A percentile compares a stretch with the other conserved stretches of the same genome.
phyloP scores from a whole-genome alignment of 495 filamentous ascomycete genomes.

The Podospora pseudoanserina region DNA sequence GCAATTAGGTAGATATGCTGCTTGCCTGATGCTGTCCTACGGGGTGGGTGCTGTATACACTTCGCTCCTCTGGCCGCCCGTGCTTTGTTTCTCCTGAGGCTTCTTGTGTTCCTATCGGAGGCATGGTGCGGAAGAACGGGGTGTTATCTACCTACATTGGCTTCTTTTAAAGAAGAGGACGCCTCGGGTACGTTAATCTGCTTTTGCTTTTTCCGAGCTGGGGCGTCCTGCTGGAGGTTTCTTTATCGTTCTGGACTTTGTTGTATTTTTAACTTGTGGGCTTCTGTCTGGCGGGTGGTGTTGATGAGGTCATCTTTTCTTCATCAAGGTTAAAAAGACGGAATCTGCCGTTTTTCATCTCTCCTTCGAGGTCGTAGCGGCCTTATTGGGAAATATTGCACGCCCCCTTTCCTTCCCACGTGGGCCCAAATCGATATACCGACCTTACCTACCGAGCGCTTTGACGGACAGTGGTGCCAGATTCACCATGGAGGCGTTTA shows the following conservation, averaged over 20 bases:
- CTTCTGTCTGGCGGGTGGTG: not conserved
- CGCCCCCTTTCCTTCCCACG: not conserved
- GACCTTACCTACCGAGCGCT: not conserved
- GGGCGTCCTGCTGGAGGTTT: too few species aligned
- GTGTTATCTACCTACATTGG: too few species aligned
- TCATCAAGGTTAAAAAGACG: not conserved
- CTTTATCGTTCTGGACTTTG: too few species aligned
- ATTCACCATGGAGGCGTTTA: constrained; percentile 34
- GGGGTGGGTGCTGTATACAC: not conserved
- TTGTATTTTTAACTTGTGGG: not conserved
- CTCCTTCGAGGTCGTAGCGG: too few species aligned
- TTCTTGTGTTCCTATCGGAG: too few species aligned
- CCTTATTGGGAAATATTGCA: too few species aligned
- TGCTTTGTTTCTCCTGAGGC: too few species aligned
- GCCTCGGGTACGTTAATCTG: too few species aligned
- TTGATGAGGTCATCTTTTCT: not conserved
- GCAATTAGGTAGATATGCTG: not conserved
- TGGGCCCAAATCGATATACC: not conserved
- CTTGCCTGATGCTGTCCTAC: not conserved
- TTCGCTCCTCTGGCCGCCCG: too few species aligned
- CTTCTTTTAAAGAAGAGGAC: too few species aligned
- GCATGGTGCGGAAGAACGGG: too few species aligned
- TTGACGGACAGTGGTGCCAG: not conserved
- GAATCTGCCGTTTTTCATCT: not conserved
- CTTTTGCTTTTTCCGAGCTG: too few species aligned